Base-by-base conservation (phyloP, 169 alveolate species). In the Theileria luwenshuni region DNA sequence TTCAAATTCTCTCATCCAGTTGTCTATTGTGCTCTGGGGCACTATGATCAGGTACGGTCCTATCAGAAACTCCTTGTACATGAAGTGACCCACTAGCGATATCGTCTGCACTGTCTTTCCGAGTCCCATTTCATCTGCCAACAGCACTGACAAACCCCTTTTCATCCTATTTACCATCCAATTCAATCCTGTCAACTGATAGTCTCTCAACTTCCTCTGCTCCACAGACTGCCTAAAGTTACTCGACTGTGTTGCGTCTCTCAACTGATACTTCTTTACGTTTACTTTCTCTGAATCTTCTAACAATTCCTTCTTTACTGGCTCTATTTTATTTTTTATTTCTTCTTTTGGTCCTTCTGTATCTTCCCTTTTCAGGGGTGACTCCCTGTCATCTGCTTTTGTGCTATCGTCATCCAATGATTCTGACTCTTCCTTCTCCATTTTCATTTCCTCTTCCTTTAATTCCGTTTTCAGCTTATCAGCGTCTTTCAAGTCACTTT, bases 121-220 rank as follows among this genome's bases (percentile, higher is more conserved):
- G 17, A 96, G 92, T 13, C 98, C 98, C 98, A 96, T 96, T 83
- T 96, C 98, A 83, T 96, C 98, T 5, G 98, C 98, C 62, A 96
- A 80, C 48, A 96, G 89, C 10, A 96, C 97, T 63, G 96, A 94
- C 41, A 96, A 84, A 35, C 96, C 98, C 47, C 94, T 83, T 86
- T 96, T 96, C 95, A 95, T 92, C 54, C 98, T 80, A 64, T 95
- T 92, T 15, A 96, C 94, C 48, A 96, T 90, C 99, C 99, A 96
- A 83, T 96, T 96, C 30, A 96, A 86, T 19, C 99, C 99, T 25
- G 86, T 90, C 48, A 97, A 81, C 87, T 97, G 97, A 76, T 97
- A 97, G 28, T 96, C 98, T 52, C 98, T 92, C 17, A 97, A 84
- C 28, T 77, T 86, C 30, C 86, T 76, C 8, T 83, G 30, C 43